A percentile compares a stretch with the other conserved stretches of the same genome.
Conservation (phyloP, 331 rosid genomes). For the Malus hybrid region DNA sequence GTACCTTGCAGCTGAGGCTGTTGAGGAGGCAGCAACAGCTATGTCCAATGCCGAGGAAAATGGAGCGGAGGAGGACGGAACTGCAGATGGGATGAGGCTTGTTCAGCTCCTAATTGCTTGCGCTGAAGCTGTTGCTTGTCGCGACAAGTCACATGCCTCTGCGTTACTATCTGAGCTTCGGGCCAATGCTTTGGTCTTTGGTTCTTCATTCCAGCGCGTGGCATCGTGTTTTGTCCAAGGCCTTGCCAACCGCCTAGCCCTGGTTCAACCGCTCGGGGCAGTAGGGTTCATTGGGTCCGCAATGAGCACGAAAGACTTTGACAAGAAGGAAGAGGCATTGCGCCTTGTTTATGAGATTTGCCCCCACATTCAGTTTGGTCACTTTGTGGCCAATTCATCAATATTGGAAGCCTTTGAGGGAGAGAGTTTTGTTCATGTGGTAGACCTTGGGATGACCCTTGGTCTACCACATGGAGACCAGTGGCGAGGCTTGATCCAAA, state of each 20-base stretch:
- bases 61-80: constrained; percentile 32
- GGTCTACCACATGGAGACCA: constrained; percentile 66
- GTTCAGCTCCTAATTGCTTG: constrained; percentile 79
- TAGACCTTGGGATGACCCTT: constrained; percentile 70
- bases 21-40: constrained; percentile 49
- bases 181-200: constrained; percentile 41
- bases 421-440: constrained; percentile 70
- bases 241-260: constrained; percentile 44
- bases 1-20: constrained; percentile 53
- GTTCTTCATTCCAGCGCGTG: constrained; percentile 53
- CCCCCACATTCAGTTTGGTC: constrained; percentile 80
- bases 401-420: constrained; percentile 98
- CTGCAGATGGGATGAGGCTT: constrained; percentile 67
- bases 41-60: constrained; percentile 19
- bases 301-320: constrained; percentile 43
- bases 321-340: constrained; percentile 67
- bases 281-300: constrained; percentile 24
- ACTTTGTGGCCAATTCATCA: constrained; percentile 59
- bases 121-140: constrained; percentile 92
- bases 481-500: constrained; percentile 54
- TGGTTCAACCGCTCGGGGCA: constrained; percentile 50
- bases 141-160: constrained; percentile 67
- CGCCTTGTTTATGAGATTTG: constrained; percentile 61
- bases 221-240: constrained; percentile 69
- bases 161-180: constrained; percentile 43